These are phyloP conservation scores for Phytomonas francai DNA, from an alignment of 208 protist genomes.

Conservation along the genomic window DNA sequence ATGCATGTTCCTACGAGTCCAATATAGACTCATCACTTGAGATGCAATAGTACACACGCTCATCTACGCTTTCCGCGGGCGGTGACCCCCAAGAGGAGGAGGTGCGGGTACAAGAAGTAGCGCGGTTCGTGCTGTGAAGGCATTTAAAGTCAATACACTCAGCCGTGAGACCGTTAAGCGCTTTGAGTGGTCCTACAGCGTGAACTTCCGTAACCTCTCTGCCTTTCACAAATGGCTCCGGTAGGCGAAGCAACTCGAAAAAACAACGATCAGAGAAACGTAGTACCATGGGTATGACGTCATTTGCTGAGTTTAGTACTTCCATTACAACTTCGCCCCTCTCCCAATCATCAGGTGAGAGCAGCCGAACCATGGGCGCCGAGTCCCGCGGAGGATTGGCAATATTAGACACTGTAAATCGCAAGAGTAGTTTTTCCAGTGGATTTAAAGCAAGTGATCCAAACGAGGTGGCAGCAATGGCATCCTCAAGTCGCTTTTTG, in stretches of 20 bases:
- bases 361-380: background rate
- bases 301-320: background rate
- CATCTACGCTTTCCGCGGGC: background rate
- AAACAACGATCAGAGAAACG: background rate
- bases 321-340: background rate
- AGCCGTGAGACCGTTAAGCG: background rate
- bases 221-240: background rate
- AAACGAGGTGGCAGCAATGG: background rate
- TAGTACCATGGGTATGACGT: background rate
- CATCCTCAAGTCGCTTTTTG: background rate
- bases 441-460: background rate
- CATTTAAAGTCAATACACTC: background rate
- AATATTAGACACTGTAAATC: background rate
- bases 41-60: background rate
- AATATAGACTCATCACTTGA: background rate
- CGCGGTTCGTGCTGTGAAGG: background rate
- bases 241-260: background rate
- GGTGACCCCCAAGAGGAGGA: background rate
- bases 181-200: background rate
- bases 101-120: background rate
- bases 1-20: background rate
- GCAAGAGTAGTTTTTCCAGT: background rate
- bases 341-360: constrained; percentile 2
- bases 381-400: background rate
- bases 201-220: background rate